Base-by-base conservation (phyloP, 441 rosid genomes). In the Populus hybrid region DNA sequence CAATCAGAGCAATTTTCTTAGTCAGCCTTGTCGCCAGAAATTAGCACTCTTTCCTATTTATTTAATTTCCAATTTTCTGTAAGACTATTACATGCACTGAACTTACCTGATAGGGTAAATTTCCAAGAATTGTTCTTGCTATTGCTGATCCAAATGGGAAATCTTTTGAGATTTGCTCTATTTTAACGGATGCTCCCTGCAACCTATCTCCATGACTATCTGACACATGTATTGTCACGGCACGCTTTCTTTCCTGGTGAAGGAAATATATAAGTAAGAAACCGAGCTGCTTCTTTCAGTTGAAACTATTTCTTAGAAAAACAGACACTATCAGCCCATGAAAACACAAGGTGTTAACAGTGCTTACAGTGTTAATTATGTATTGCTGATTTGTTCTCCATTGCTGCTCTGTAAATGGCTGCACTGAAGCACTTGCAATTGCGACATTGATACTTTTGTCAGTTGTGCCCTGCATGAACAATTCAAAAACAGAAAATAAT, bases 71-170 rank as follows among this genome's bases (percentile, higher is more conserved):
- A 53, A 16, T 53, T 8, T 50, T 1, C 57, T 50, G 57, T 53
- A 16, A 53, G n/a, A 53, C 61, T 1, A 53, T 5, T 53, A 6
- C 8, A 1, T 53, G 21, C 0, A 14, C 57, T 18, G 46, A 74
- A 69, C 70, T 78, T 81, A 88, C 97, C 88, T 90, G 97, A 79
- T 94, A 94, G 6, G 89, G 85, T 59, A 66, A 70, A 84, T 94
- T 89, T 57, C 93, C 93, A 0, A 92, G 86, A 74, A 94, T 92
- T 70, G 92, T 90, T 23, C 79, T 87, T 34, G 98, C 89, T 73
- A 93, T 90, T 63, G 98, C 91, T 38, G 98, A 92, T 28, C 99
- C 97, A 79, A 93, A 72, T 3, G 95, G 98, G 82, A 93, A 93
- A 78, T 90, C 97, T 78, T 86, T 93, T 2, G 92, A 87, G 85